Base-by-base conservation (phyloP, 2,329 filamentous ascomycete genomes). In the Stagonosporopsis cucurbitacearum region DNA sequence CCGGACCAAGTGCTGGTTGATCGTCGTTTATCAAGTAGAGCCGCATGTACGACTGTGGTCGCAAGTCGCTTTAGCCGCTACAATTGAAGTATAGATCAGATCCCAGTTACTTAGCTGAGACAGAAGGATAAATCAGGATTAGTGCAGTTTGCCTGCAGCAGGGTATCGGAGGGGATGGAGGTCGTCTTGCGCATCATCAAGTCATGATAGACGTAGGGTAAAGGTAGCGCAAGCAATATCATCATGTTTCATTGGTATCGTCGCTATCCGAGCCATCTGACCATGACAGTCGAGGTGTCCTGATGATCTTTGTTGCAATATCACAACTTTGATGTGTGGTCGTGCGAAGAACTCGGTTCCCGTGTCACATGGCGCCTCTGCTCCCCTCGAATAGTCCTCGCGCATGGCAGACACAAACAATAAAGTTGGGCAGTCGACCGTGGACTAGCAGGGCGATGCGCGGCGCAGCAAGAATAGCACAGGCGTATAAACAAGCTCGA, bases 31-130 rank as follows among this genome's bases (percentile, higher is more conserved):
- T 9, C 6, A 9, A 26, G 25, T 20, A 40, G 48, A 51, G 42
- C 53, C 53, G 47, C 53, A 48, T 37, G 11, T 6, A 33, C 15
- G 17, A 33, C 13, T 48, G 43, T 23, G 20, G 45, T 22, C 20
- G 15, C 37, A n/a, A 20, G 33, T 32, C 30, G 53, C 51, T 62
- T 66, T 67, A 67, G 35, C 66, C 64, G 48, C 36, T 43, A 37
- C 35, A 19, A 69, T 56, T 59, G 64, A 61, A 42, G 54, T 26
- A 37, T 32, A 40, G 37, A 54, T 51, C 53, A 56, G 6, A 15
- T 3, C 7, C n/a, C 15, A 28, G n/a, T 8, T 36, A 8, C 23
- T 32, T 5, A 7, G 15, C 6, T 9, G 42, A 46, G 40, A 20
- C 20, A 28, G 15, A 30, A 13, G 5, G n/a, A 20, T 13, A 5